A percentile compares a stretch with the other conserved stretches of the same genome.
These are phyloP conservation scores for Cystofilobasidium macerans DNA, from an alignment of 768 basidiomycete species.

Conservation along the genomic window DNA sequence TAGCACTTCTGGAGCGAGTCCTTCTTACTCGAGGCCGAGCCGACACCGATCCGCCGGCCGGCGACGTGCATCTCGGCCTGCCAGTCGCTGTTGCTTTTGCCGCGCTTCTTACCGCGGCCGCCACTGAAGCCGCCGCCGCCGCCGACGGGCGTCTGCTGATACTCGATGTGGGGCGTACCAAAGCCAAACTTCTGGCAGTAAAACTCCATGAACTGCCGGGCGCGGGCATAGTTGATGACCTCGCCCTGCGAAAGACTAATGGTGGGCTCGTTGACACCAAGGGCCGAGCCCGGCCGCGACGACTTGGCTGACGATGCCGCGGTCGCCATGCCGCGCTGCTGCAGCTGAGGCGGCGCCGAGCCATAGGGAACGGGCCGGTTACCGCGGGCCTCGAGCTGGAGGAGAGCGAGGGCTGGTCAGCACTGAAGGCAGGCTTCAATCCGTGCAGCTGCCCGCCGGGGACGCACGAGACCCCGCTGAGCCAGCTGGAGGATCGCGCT, in stretches of 20 bases:
- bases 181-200: conserved; percentile 75
- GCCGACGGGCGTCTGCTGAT: conserved; percentile 40
- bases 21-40: conserved; percentile 59
- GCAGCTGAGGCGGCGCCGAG: neutral
- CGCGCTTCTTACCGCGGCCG: conserved; percentile 18
- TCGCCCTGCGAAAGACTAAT: conserved; percentile 53
- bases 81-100: conserved; percentile 21
- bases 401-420: neutral
- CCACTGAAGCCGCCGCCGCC: conserved; percentile 26
- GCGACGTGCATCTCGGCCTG: conserved; percentile 53
- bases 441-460: no score
- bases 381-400: conserved; percentile 5
- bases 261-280: conserved; percentile 21
- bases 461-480: conserved; percentile 52
- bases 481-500: conserved; percentile 63
- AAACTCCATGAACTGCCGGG: conserved; percentile 86
- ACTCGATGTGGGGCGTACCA: conserved; percentile 55
- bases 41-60: conserved; percentile 71
- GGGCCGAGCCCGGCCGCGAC: neutral
- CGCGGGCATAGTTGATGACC: conserved; percentile 55
- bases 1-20: conserved; percentile 59
- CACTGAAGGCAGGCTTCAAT: neutral
- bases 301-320: neutral
- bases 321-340: conserved; percentile 1
- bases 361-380: neutral